Percentiles rank a stretch among this genome's conserved stretches.
Evolutionary conservation across 1,139 yeast species (phyloP).

Genomic region (Kodamaea sp.): DNA sequence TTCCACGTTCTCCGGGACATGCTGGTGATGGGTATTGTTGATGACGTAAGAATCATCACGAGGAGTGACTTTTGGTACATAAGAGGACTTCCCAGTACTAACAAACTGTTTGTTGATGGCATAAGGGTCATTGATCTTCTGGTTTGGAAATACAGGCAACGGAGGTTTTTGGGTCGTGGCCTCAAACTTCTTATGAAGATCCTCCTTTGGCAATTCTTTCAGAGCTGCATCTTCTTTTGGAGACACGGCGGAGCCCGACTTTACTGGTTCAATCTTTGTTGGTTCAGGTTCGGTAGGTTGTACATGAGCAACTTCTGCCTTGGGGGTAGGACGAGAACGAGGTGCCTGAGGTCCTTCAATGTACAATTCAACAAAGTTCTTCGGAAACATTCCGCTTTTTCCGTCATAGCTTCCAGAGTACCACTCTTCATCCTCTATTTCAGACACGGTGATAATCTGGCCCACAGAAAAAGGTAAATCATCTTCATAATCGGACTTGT

Average conservation of each 20-base stretch:
- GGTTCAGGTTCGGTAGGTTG: neutral
- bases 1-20: constrained; percentile 22
- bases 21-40: constrained; percentile 31
- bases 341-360: constrained; percentile 17
- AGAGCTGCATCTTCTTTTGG: neutral
- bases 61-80: constrained; percentile 46
- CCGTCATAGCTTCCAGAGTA: constrained; percentile 66
- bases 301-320: too few species aligned
- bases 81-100: constrained; percentile 45
- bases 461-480: constrained; percentile 74
- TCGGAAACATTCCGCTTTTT: constrained; percentile 81
- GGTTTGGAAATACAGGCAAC: constrained; percentile 27
- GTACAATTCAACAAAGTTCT: constrained; percentile 64
- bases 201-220: neutral
- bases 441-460: constrained; percentile 70
- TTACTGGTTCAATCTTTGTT: neutral
- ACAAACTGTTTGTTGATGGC: constrained; percentile 45
- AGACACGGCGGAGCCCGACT: neutral
- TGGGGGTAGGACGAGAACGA: constrained; percentile 9
- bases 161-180: constrained; percentile 13
- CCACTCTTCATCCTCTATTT: constrained; percentile 91
- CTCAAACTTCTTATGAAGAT: neutral
- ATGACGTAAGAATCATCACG: constrained; percentile 40
- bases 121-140: constrained; percentile 42
- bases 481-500: constrained; percentile 78